Evolutionary conservation across 2,329 filamentous ascomycete species (phyloP).

Genomic region (Huntiella decipiens): DNA sequence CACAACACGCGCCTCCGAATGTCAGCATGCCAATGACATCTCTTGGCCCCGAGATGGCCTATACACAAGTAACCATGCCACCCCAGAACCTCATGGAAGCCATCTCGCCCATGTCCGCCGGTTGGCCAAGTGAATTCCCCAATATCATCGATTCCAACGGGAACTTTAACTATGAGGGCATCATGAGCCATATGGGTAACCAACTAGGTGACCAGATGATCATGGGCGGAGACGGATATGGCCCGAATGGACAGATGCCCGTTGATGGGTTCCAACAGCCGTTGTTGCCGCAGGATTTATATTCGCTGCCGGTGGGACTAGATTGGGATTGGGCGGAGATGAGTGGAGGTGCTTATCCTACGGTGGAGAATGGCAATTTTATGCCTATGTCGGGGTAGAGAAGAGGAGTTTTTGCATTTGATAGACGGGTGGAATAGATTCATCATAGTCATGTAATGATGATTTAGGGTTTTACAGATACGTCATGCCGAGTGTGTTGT

Average conservation of each 20-base stretch:
- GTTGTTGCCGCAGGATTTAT: conserved; percentile 80
- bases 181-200: conserved; percentile 13
- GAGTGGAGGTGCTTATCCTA: conserved; percentile 44
- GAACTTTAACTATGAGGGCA: conserved; percentile 2
- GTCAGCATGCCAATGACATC: conserved; percentile 1
- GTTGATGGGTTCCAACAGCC: conserved; percentile 52
- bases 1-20: not conserved
- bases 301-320: conserved; percentile 87
- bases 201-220: conserved; percentile 12
- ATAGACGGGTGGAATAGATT: too few relatives aligned
- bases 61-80: conserved; percentile 1
- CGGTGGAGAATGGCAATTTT: conserved; percentile 43
- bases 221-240: conserved; percentile 11
- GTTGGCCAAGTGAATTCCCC: conserved; percentile 29
- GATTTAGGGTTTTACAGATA: too few relatives aligned
- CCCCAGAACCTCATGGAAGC: conserved; percentile 3
- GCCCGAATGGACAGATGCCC: not conserved
- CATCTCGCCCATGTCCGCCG: conserved; percentile 17
- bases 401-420: too few relatives aligned
- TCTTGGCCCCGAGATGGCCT: conserved; percentile 6
- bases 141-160: conserved; percentile 14
- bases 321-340: conserved; percentile 70
- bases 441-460: too few relatives aligned
- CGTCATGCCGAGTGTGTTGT: too few relatives aligned
- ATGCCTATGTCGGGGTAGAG: not conserved